Base-by-base conservation (phyloP, 1,284 basidiomycete species). In the Pseudozyma sp. region DNA sequence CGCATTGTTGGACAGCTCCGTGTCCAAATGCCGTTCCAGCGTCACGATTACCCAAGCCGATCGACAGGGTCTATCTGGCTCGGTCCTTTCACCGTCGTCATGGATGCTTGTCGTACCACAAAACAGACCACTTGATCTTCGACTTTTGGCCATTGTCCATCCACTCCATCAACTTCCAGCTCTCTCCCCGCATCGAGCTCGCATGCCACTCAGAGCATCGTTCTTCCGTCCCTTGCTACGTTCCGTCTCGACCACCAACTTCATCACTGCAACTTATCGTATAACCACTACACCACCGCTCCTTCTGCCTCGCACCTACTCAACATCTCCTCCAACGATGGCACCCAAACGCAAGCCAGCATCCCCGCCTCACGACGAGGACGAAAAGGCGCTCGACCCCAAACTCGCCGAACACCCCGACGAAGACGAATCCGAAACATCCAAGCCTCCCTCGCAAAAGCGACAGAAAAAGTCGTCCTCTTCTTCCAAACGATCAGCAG, bases 361-460 rank as follows among this genome's bases (percentile, higher is more conserved):
- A 11, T n/a, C 47, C n/a, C 19, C 37, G 4, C n/a, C 42, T 14
- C 68, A 65, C 33, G 63, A 69, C 31, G 37, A 57, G 30, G 64
- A 68, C 39, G 67, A 67, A 44, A 63, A 66, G 33, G 67, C 60
- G 11, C 55, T 75, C 43, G 75, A 77, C 34, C 68, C 70, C n/a
- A 75, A 67, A 24, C 64, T 72, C 24, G 72, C 70, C 14, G 61
- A 74, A 19, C 52, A 70, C 9, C 68, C 77, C 0, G 74, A 77
- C 51, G 75, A 63, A 19, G 62, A 67, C 30, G 68, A 70, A 30
- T 47, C 48, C 2, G 75, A 71, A 29, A 74, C 64, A 0, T 68
- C 68, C 29, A 64, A 63, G 13, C 77, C 71, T 10, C 65, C 68
- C n/a, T 46, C 44, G 19, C 17, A 19, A 13, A 74, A 77, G 46